Evolutionary conservation across 1,284 basidiomycete genomes (phyloP), one percentile per base, ranked within the genome.

Genomic region (Ceratobasidium sp.): DNA sequence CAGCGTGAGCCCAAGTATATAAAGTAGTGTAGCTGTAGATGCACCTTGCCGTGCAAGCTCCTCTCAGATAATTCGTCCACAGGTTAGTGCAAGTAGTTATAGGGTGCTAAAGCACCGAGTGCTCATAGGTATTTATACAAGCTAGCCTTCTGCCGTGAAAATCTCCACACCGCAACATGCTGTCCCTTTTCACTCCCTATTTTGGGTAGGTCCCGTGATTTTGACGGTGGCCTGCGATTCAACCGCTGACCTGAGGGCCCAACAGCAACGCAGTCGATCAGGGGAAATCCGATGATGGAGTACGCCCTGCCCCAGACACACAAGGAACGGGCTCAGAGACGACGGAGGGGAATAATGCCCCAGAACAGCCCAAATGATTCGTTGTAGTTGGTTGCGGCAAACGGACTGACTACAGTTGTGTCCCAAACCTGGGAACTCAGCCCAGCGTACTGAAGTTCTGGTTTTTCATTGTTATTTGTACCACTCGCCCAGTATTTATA

Each of bases 271-370:
- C 27, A n/a, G 24, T 74, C 74, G 56, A 76, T 77, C 59, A 77
- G 76, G 75, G 77, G 51, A 78, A 77, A 51, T 72, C 75, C 27
- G 69, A 75, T 49, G 79, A 74, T 29, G 78, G 76, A 43, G 78
- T 72, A 41, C 39, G 39, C 13, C 5, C 39, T 13, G 39, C 39
- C 39, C 39, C 39, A 5, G 39, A 41, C 7, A 41, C 39, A 41
- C 39, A 41, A 13, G 39, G 13, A 13, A 13, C 7, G 13, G 39
- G 39, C 39, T 41, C 39, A 6, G 39, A 41, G 13, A 41, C 39
- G 39, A 41, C 39, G 5, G 39, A 13, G 39, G 13, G 39, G 5
- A 41, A 41, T 13, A 41, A 41, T 13, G 7, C 39, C 39, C 39
- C 39, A 41, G 39, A 41, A 41, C 39, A 41, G 39, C 7, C 39